phyloP scores from a whole-genome alignment of 139 green algal genomes.

The Micromonas pusilla region DNA sequence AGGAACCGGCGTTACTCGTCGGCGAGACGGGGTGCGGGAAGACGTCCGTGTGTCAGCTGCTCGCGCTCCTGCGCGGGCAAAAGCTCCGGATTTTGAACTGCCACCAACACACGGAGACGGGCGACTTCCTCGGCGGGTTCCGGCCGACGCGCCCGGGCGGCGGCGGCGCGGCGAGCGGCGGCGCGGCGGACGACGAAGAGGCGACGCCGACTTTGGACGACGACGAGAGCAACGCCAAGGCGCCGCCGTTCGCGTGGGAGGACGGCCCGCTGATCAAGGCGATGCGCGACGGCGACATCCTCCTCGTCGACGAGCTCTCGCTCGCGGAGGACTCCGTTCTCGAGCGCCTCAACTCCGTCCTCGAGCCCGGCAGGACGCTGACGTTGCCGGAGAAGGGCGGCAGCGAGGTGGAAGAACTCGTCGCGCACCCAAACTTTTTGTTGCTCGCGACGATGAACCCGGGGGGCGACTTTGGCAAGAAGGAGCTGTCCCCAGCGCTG shows the following conservation, averaged over 20 bases:
- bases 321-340: slow-evolving; percentile 96
- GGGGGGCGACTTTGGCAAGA: slow-evolving; percentile 92
- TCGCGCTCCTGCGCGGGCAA: slow-evolving; percentile 64
- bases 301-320: slow-evolving; percentile 97
- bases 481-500: slow-evolving; percentile 93
- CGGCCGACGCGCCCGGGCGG: slow-evolving; percentile 45
- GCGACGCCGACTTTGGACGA: slow-evolving; percentile 10
- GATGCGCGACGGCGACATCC: slow-evolving; percentile 84
- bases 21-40: slow-evolving; percentile 96
- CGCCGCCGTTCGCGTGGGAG: slow-evolving; percentile 55
- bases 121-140: slow-evolving; percentile 94
- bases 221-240: slow-evolving; percentile 8
- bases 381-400: slow-evolving; percentile 93
- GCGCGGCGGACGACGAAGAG: not conserved
- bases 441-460: slow-evolving; percentile 98
- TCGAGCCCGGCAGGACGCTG: slow-evolving; percentile 81
- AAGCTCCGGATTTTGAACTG: slow-evolving; percentile 93
- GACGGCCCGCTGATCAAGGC: slow-evolving; percentile 91
- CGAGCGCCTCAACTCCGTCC: slow-evolving; percentile 93
- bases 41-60: slow-evolving; percentile 92
- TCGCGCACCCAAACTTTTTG: slow-evolving; percentile 71
- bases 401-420: slow-evolving; percentile 56
- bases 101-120: slow-evolving; percentile 97
- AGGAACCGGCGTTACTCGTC: slow-evolving; percentile 90
- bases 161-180: not conserved